phyloP scores from a whole-genome alignment of 768 basidiomycete genomes.

The Boletus reticuloceps region DNA sequence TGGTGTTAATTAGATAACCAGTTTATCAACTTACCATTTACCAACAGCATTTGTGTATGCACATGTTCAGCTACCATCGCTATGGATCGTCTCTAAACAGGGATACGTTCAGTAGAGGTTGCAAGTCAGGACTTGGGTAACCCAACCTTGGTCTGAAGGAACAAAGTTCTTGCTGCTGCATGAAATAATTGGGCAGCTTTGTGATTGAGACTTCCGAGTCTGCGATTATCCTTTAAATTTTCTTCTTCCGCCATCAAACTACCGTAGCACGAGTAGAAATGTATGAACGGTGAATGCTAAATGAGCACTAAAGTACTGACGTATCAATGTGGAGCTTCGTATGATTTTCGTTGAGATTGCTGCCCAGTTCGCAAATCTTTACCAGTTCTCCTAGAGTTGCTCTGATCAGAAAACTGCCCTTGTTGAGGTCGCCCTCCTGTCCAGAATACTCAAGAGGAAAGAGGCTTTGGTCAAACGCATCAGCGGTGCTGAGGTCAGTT shows the following conservation, averaged over 20 bases:
- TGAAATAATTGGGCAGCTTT: background rate
- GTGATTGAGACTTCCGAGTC: no score
- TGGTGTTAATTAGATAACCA: no score
- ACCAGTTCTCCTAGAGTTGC: conserved; percentile 8
- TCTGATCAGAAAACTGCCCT: background rate
- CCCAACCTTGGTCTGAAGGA: background rate
- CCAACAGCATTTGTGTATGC: background rate
- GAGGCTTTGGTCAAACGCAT: background rate
- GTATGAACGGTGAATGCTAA: no score
- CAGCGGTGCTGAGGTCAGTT: background rate
- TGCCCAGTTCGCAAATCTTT: background rate
- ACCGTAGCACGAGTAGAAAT: no score
- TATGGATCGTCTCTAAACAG: conserved; percentile 4
- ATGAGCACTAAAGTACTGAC: background rate
- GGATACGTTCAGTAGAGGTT: no score
- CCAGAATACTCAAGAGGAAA: conserved; percentile 7
- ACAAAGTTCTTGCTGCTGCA: background rate
- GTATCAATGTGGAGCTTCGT: background rate
- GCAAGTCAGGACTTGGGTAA: no score
- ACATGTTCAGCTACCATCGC: background rate
- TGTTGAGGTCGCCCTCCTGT: background rate
- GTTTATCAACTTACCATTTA: background rate
- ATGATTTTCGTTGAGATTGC: background rate
- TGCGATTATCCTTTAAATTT: no score
- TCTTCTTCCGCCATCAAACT: no score